Base-by-base conservation (phyloP, 805 yeast species). In the Zygosaccharomyces bailii region DNA sequence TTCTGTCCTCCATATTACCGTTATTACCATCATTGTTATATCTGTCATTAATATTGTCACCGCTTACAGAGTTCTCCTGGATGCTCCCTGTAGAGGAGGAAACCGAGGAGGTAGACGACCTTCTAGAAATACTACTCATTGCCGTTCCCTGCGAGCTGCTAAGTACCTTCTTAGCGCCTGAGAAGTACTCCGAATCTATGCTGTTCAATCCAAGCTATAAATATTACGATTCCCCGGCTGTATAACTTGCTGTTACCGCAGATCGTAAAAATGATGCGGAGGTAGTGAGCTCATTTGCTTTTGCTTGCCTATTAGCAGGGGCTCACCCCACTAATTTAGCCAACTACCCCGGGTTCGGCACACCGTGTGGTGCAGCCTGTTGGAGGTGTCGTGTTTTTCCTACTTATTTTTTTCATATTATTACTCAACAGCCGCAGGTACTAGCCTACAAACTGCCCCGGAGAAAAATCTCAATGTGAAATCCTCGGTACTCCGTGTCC, bases 51-150 rank as follows among this genome's bases (percentile, higher is more conserved):
- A n/a, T n/a, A n/a, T n/a, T n/a, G n/a, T n/a, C n/a, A n/a, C n/a
- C n/a, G n/a, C n/a, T n/a, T n/a, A n/a, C n/a, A n/a, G n/a, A n/a
- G n/a, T 14, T 18, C 23, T 30, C 20, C 11, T 19, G 25, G 37
- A 38, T 21, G 23, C 32, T 21, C 17, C 34, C 37, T 8, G 48
- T 40, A 17, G 46, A 42, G 19, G 46, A 37, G 9, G 39, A 30
- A 18, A n/a, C n/a, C n/a, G n/a, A n/a, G n/a, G n/a, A n/a, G n/a
- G n/a, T n/a, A n/a, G n/a, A n/a, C n/a, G 46, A 43, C 10, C 45
- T 40, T 17, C 25, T 24, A 17, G 46, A 39, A 7, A 19, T 13
- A 27, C 16, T 29, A 33, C 44, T 43, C 46, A 43, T 43, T 18
- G 24, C 11, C 27, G 11, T 24, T 5, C 7, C n/a, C 8, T 24